phyloP scores from a whole-genome alignment of 2,329 filamentous ascomycete species.

The Aspergillus nomiae region DNA sequence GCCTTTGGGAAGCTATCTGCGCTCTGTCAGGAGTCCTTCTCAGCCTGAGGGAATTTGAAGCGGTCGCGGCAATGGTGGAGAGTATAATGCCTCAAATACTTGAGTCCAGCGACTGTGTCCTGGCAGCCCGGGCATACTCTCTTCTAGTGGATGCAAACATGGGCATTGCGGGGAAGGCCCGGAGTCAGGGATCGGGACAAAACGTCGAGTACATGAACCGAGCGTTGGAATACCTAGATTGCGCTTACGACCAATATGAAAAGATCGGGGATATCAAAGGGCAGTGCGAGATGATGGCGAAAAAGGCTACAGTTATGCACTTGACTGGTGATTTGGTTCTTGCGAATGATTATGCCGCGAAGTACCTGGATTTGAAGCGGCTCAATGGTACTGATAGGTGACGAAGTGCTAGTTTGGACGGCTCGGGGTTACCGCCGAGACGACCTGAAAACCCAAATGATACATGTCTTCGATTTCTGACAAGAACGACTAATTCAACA shows the following conservation, averaged over 20 bases:
- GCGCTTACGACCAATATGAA: conserved; percentile 65
- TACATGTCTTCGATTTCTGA: not conserved
- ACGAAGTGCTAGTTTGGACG: not conserved
- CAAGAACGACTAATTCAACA: conserved; percentile 21
- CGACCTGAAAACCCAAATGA: not conserved
- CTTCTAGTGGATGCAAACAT: conserved; percentile 76
- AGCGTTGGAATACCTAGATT: conserved; percentile 63
- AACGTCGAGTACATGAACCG: conserved; percentile 56
- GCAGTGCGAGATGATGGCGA: conserved; percentile 77
- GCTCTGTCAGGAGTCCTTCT: conserved; percentile 69
- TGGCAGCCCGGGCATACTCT: conserved; percentile 69
- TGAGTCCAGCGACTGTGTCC: conserved; percentile 65
- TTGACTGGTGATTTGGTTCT: conserved; percentile 64
- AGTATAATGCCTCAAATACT: conserved; percentile 74
- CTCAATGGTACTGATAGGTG: conserved; percentile 24
- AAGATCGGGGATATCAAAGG: conserved; percentile 68
- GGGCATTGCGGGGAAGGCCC: conserved; percentile 64
- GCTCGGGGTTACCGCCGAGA: not conserved
- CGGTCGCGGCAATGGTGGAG: conserved; percentile 65
- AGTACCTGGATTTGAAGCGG: conserved; percentile 62
- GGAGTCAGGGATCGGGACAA: conserved; percentile 32
- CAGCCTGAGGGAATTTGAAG: conserved; percentile 69
- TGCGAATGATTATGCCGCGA: conserved; percentile 68
- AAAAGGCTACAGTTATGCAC: conserved; percentile 77
- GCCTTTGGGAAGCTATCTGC: conserved; percentile 72